These are phyloP conservation scores for Arabis alpina DNA, from an alignment of 345 rosid genomes.

Conservation along the genomic window DNA sequence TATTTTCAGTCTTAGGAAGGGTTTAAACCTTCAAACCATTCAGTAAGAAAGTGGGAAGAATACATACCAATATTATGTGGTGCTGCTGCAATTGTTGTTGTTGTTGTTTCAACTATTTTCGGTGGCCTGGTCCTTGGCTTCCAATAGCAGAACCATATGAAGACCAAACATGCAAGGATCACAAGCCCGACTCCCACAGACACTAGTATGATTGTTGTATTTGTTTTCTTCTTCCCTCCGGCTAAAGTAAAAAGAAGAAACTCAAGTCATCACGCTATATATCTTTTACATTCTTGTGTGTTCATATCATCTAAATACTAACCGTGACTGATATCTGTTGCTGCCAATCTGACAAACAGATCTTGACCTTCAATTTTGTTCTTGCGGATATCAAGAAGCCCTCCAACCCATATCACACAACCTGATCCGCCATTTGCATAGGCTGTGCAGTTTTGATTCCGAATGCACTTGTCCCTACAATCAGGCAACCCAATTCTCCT, in stretches of 20 bases:
- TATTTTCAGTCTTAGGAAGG: too few relatives aligned
- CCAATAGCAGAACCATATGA: background rate
- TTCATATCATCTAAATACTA: too few relatives aligned
- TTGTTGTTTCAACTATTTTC: background rate
- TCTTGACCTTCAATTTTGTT: background rate
- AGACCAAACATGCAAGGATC: background rate
- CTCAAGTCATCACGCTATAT: too few relatives aligned
- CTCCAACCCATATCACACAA: conserved; percentile 12
- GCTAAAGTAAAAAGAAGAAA: background rate
- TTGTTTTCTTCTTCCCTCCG: background rate
- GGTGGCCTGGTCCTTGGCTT: background rate
- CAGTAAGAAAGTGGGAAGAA: background rate
- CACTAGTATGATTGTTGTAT: background rate
- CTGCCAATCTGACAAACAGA: background rate
- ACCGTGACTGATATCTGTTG: too few relatives aligned
- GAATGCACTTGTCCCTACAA: background rate
- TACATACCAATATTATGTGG: background rate
- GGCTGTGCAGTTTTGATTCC: background rate
- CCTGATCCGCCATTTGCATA: conserved; percentile 7
- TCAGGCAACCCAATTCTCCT: background rate
- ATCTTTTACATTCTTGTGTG: too few relatives aligned
- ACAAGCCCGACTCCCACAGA: background rate
- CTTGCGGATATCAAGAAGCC: conserved; percentile 1
- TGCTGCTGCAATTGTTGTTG: background rate
- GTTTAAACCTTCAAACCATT: too few relatives aligned